Base-by-base conservation (phyloP, 306 rosid species). In the Argentina anserina region DNA sequence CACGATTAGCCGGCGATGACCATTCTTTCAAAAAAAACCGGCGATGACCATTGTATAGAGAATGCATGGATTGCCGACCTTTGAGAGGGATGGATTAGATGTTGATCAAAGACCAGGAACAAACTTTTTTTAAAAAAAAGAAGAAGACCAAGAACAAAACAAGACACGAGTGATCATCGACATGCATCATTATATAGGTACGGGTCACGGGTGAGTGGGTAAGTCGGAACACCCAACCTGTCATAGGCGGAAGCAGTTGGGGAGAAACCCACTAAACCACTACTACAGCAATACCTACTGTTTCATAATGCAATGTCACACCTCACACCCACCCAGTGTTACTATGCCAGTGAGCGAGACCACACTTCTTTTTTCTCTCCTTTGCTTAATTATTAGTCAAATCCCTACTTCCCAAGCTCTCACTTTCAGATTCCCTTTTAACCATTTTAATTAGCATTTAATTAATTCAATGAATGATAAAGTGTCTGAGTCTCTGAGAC, bases 401-500 rank as follows among this genome's bases (percentile, higher is more conserved):
- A 26, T 58, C 33, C 59, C 67, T 3, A 15, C 75, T 52, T 31
- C 65, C 31, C 47, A 42, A 21, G 36, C 34, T 23, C 29, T 40
- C 56, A 29, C 42, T 58, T 31, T 70, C 14, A 52, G 67, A 58
- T 28, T 53, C 36, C 8, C 47, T 53, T 69, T 69, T 2, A 21
- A 12, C 26, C 12, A 68, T 9, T 52, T 69, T 6, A 29, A 15
- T 28, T 15, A 47, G 14, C 60, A 59, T 65, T 42, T 74, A 63
- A 73, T 42, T 17, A 65, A 49, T 40, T 40, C 7, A 45, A 45
- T 14, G 6, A 45, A 71, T 58, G 70, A 76, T 59, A 62, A 34
- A 59, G 66, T 65, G 73, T 56, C 75, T 5, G 66, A 71, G 73
- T 45, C 75, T 5, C 47, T 33, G 15, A 62, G 53, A 41, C 78